Base-by-base conservation (phyloP, 2,329 filamentous ascomycete genomes). In the Colletotrichum plurivorum region DNA sequence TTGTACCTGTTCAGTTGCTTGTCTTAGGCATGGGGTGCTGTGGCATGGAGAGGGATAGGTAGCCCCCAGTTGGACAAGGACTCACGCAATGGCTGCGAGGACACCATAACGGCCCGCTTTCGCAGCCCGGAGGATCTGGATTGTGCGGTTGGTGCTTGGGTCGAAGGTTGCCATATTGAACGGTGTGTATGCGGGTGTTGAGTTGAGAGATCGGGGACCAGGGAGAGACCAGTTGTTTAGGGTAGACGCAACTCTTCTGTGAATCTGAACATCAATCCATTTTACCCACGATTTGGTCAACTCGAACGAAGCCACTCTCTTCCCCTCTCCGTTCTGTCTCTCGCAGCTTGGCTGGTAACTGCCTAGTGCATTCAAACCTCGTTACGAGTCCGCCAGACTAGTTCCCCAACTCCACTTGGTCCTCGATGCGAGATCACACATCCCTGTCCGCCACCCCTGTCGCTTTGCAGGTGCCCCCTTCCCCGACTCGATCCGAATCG, bases 1-100 rank as follows among this genome's bases (percentile, higher is more conserved):
- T 93, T 92, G 84, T 93, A 4, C 87, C 89, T 75, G 60, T 89
- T 2, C 4, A 89, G 4, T 91, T 16, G 90, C 31, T 36, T 90
- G 92, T 73, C 92, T 85, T 41, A 39, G 68, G 54, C n/a, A 36
- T 36, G 31, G 31, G 31, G 31, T 36, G 31, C 31, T 36, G 10
- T 20, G 20, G n/a, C 18, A 6, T 18, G 5, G 7, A 27, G 10
- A 27, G 13, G 15, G 12, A 4, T 8, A 16, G 31, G 3, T 16
- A n/a, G 6, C 7, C 13, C 49, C 13, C 25, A 25, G 31, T 36
- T 52, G 18, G 46, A 5, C 18, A 46, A 46, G n/a, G 46, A 56
- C 57, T 31, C 16, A 92, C 63, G 77, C 83, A 81, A 90, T 77
- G 76, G 87, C 73, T 78, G 84, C 74, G 9, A 82, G 74, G 9